phyloP scores from a whole-genome alignment of 305 asterid species.

The Rubia tinctorum region DNA sequence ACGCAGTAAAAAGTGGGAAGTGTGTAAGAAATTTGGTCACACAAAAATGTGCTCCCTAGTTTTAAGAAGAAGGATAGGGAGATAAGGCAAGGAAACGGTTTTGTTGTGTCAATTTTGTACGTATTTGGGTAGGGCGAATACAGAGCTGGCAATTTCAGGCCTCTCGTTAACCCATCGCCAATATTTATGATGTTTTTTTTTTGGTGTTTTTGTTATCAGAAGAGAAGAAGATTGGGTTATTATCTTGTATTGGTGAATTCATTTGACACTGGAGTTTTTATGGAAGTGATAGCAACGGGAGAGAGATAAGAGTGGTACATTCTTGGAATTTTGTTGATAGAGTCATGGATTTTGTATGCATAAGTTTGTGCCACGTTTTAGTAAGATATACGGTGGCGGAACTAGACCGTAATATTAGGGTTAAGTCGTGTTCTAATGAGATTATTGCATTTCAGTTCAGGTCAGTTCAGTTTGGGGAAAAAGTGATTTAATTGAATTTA shows the following conservation, averaged over 20 bases:
- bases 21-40: conserved; percentile 11
- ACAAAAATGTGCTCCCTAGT: not conserved
- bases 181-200: conserved; percentile 1
- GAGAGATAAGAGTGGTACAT: not conserved
- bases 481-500: too few relatives aligned
- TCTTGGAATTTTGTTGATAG: conserved; percentile 32
- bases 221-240: not conserved
- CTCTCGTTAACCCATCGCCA: conserved; percentile 44
- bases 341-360: conserved; percentile 32
- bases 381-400: too few relatives aligned
- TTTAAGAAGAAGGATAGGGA: conserved; percentile 28
- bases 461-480: too few relatives aligned
- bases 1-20: not conserved
- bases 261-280: conserved; percentile 3
- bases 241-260: not conserved
- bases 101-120: not conserved
- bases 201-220: conserved; percentile 6
- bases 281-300: conserved; percentile 8
- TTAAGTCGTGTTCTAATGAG: too few relatives aligned
- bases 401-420: too few relatives aligned
- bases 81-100: conserved; percentile 67
- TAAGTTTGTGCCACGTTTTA: conserved; percentile 46
- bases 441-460: too few relatives aligned
- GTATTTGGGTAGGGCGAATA: conserved; percentile 29
- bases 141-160: conserved; percentile 48